These are phyloP conservation scores for Oenanthe sinensis DNA, from an alignment of 129 eudicot genomes.

Conservation along the genomic window DNA sequence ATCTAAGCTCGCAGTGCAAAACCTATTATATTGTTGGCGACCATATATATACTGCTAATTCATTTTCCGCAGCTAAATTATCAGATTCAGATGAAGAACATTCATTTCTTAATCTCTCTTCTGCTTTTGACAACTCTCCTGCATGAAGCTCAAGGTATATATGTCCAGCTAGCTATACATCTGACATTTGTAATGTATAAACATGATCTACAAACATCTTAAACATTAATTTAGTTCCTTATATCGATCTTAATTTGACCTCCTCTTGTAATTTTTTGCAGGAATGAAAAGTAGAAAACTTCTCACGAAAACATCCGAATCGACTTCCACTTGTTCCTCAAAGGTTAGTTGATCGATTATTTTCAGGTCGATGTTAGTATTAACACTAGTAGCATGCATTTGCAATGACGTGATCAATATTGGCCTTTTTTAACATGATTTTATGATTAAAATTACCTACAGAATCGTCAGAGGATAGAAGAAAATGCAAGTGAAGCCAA, in stretches of 20 bases:
- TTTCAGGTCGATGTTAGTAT: neutral
- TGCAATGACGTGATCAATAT: too few species aligned
- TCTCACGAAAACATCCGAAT: constrained; percentile 13
- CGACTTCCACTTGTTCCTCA: constrained; percentile 17
- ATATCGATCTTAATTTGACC: neutral
- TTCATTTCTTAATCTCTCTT: neutral
- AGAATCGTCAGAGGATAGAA: constrained; percentile 27
- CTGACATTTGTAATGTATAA: neutral
- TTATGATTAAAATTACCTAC: constrained; percentile 1
- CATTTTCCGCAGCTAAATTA: neutral
- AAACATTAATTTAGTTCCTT: neutral
- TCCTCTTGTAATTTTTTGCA: constrained; percentile 24
- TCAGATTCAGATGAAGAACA: neutral
- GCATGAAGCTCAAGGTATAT: constrained; percentile 56
- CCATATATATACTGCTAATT: neutral
- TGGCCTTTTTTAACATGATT: neutral
- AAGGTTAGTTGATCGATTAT: constrained; percentile 28
- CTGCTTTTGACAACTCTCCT: constrained; percentile 25
- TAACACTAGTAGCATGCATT: too few species aligned
- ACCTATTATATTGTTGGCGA: neutral
- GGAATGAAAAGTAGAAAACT: constrained; percentile 52
- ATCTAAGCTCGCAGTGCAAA: constrained; percentile 2
- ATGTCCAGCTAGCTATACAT: neutral
- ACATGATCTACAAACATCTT: neutral
- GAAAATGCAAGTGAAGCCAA: constrained; percentile 2